These are phyloP conservation scores for Quercus variabilis DNA, from an alignment of 306 rosid genomes.

Conservation along the genomic window DNA sequence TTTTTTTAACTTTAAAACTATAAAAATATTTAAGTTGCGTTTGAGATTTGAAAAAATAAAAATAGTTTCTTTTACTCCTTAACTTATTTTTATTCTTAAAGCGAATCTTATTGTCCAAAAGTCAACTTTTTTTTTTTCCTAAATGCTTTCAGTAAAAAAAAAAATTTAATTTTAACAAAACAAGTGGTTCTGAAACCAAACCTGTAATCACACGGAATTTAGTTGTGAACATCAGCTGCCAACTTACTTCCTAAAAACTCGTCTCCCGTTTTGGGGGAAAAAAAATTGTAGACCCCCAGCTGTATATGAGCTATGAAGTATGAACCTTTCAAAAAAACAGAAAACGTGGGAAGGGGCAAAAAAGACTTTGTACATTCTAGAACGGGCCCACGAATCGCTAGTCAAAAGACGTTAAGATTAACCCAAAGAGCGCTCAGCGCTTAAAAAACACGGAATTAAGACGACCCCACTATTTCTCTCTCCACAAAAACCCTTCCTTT, in stretches of 20 bases:
- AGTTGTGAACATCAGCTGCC: too few relatives aligned
- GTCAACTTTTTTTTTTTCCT: too few relatives aligned
- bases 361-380: neutral
- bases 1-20: too few relatives aligned
- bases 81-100: accelerated
- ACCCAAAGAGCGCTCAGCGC: neutral
- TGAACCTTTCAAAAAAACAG: too few relatives aligned
- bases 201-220: too few relatives aligned
- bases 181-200: accelerated
- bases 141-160: accelerated
- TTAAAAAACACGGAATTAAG: constrained; percentile 24
- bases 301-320: neutral
- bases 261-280: too few relatives aligned
- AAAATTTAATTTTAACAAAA: too few relatives aligned
- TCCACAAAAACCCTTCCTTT: neutral
- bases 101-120: accelerated
- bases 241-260: too few relatives aligned
- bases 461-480: constrained; percentile 3
- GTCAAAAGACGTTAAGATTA: constrained; percentile 3
- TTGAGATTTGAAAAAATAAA: too few relatives aligned
- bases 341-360: constrained; percentile 1
- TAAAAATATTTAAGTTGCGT: too few relatives aligned
- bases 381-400: neutral
- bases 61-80: too few relatives aligned
- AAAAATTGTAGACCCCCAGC: neutral